Evolutionary conservation across 1,284 basidiomycete genomes (phyloP), one percentile per base, ranked within the genome.

Genomic region (Takashimella koratensis): DNA sequence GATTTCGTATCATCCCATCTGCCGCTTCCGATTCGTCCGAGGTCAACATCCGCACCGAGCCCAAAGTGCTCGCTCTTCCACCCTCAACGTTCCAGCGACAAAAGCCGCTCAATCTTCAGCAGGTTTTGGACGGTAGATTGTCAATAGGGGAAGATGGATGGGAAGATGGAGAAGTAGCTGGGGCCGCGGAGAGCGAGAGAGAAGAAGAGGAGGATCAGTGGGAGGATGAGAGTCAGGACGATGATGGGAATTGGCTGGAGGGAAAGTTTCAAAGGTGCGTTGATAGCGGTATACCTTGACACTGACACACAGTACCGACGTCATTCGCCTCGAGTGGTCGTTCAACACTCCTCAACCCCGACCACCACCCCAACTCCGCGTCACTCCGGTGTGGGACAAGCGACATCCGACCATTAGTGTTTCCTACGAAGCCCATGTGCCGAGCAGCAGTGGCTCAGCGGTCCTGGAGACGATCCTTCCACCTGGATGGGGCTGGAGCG

Each of bases 191-290:
- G 13, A 36, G 25, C 11, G 45, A 36, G 25, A 53, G 51, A 39
- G 51, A 54, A 21, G 53, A 59, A 22, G 52, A 50, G 11, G 65
- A 61, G 12, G 57, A 58, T 6, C 51, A 54, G 12, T 60, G 58
- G 12, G 59, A 58, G 11, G 61, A 53, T 13, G 41, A 51, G 19
- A 54, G 52, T 2, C 49, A 46, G 41, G 59, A 53, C 6, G 60
- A 58, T 4, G 36, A 25, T 4, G 63, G 63, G n/a, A 64, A 58
- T 49, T 68, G 67, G 69, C 60, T 74, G 0, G 64, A 68, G 30
- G 72, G 72, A 2, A 48, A 67, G 39, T 74, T 73, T 47, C 69
- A 67, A 41, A 67, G 66, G 71, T 70, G 27, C 47, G 63, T 56
- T 19, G 1, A 36, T 30, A 4, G 6, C 40, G 24, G 12, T 12